Evolutionary conservation across 2,329 filamentous ascomycete genomes (phyloP).

Genomic region (Aspergillus vadensis): DNA sequence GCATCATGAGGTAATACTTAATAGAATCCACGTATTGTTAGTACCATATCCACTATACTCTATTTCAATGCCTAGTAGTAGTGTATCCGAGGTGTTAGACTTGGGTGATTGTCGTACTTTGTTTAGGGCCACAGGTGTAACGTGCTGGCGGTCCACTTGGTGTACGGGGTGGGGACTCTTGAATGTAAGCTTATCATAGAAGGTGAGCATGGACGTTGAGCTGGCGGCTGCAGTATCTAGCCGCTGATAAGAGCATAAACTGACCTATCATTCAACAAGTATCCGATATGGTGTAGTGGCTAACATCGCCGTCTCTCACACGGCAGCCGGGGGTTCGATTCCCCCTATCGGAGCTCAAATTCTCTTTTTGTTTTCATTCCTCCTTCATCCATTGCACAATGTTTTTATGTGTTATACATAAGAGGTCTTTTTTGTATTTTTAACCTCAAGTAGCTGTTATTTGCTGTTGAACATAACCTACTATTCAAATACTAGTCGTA

Average conservation of each 20-base stretch:
- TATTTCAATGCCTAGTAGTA: neutral
- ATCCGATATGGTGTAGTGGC: slow-evolving; percentile 27
- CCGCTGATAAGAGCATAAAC: neutral
- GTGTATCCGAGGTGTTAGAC: neutral
- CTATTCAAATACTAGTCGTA: no score
- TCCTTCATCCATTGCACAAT: neutral
- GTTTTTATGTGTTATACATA: neutral
- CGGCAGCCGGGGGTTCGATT: slow-evolving; percentile 22
- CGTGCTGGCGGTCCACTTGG: neutral
- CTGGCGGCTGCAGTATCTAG: neutral
- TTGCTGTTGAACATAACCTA: no score
- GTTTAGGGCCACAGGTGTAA: neutral
- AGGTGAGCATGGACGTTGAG: neutral
- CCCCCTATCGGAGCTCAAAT: slow-evolving; percentile 12
- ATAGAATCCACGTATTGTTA: slow-evolving; percentile 37
- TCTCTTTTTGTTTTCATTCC: neutral
- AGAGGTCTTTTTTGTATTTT: no score
- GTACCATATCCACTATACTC: neutral
- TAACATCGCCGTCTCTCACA: slow-evolving; percentile 29
- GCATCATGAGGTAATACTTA: slow-evolving; percentile 42
- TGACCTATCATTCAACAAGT: neutral
- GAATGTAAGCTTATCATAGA: neutral
- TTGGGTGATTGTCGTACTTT: neutral
- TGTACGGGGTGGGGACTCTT: neutral
- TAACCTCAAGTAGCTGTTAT: no score